Evolutionary conservation across 305 asterid genomes (phyloP), one percentile per base, ranked within the genome.

Genomic region (Andrographis paniculata): DNA sequence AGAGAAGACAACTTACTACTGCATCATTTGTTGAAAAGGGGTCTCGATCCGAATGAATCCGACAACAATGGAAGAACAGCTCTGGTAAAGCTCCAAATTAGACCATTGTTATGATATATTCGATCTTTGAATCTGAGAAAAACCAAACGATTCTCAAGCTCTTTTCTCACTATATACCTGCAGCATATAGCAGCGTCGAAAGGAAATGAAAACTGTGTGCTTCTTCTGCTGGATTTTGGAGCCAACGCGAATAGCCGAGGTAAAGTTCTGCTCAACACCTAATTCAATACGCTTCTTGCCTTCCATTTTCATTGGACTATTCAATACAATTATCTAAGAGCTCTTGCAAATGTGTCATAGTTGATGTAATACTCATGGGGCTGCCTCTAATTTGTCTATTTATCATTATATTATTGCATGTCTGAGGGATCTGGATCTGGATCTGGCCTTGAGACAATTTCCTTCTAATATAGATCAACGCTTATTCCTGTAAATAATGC

Each of bases 121-220:
- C 17, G 15, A 6, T n/a, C 30, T 4, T 50, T 4, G 14, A n/a
- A 49, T 53, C 22, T 17, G 47, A 13, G 2, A 15, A 19, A 53
- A 44, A 4, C 0, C 38, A 18, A 46, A 12, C 16, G 14, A 35
- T 14, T 13, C 16, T 17, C 4, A 37, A 46, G 14, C 9, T 20
- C 30, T 9, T 46, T 56, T 42, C 54, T 55, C 37, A 14, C 38
- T 43, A 20, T 31, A n/a, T 42, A 21, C 43, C 53, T 41, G 68
- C 86, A 91, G 99, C 99, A 91, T 37, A 71, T 86, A 54, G 92
- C 96, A 27, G 95, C 99, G 19, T 69, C 89, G 2, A 64, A 60
- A 45, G 99, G 99, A 27, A 61, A 74, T 19, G 81, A 67, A 52
- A 73, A 73, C 38, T 91, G 87, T 9, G 94, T 70, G 63, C 67